Evolutionary conservation across 2,329 filamentous ascomycete species (phyloP).

Genomic region (Paecilomyces variotii): DNA sequence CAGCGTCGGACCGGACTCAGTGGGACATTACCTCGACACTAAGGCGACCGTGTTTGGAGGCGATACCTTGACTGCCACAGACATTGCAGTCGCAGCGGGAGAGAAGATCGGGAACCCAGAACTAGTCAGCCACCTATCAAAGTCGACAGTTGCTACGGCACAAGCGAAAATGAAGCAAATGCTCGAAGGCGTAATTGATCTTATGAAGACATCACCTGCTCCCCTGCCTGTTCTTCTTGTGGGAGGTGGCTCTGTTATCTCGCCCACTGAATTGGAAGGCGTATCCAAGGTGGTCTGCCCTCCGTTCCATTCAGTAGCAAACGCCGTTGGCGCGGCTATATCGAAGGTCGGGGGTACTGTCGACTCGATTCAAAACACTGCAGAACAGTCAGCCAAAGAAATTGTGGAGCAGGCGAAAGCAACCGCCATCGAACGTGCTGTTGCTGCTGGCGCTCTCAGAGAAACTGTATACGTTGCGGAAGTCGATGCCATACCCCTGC

Average conservation of each 20-base stretch:
- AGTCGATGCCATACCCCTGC: slow-evolving; percentile 48
- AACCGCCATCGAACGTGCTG: slow-evolving; percentile 36
- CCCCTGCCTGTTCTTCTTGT: slow-evolving; percentile 46
- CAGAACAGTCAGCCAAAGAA: slow-evolving; percentile 13
- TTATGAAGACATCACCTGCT: slow-evolving; percentile 48
- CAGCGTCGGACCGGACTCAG: slow-evolving; percentile 49
- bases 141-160: slow-evolving; percentile 9
- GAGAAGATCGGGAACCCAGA: slow-evolving; percentile 13
- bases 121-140: slow-evolving; percentile 11
- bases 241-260: slow-evolving; percentile 48
- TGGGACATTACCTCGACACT: slow-evolving; percentile 44
- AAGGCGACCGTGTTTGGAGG: slow-evolving; percentile 49
- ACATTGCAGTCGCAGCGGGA: slow-evolving; percentile 32
- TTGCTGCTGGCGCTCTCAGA: slow-evolving; percentile 39
- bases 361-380: slow-evolving; percentile 41
- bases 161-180: slow-evolving; percentile 33
- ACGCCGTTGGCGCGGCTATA: slow-evolving; percentile 52
- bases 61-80: slow-evolving; percentile 44
- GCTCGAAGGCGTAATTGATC: slow-evolving; percentile 45
- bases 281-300: slow-evolving; percentile 44
- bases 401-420: slow-evolving; percentile 11
- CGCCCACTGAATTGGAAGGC: slow-evolving; percentile 38
- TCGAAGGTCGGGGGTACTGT: slow-evolving; percentile 45
- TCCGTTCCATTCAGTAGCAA: slow-evolving; percentile 46
- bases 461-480: slow-evolving; percentile 44